A percentile compares a stretch with the other conserved stretches of the same genome.
phyloP scores from a whole-genome alignment of 176 grass and related monocot species.

The Oryza glaberrima region DNA sequence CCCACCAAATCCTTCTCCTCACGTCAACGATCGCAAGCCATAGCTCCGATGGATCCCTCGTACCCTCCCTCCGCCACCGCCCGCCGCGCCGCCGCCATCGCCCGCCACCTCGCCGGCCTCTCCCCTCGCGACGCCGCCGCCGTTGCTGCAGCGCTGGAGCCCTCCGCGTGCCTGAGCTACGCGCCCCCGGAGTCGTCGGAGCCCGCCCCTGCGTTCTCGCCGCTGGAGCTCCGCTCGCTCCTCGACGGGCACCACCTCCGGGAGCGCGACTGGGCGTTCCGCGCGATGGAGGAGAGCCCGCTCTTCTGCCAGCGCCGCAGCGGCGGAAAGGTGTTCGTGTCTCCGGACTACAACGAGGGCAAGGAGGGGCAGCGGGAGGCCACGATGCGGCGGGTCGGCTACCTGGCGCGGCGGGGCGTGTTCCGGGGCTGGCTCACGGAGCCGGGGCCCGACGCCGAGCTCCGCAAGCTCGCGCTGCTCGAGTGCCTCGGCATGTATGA shows the following conservation, averaged over 20 bases:
- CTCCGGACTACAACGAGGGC: constrained; percentile 63
- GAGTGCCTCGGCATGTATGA: constrained; percentile 76
- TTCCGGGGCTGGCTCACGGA: constrained; percentile 80
- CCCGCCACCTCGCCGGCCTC: constrained; percentile 48
- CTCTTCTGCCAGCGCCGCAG: constrained; percentile 59
- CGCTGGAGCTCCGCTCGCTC: constrained; percentile 44
- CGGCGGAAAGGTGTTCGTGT: constrained; percentile 57
- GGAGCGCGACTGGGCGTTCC: constrained; percentile 68
- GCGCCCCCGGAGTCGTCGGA: constrained; percentile 55
- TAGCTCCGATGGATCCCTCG: constrained; percentile 30
- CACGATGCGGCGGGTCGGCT: constrained; percentile 69
- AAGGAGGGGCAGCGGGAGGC: constrained; percentile 73
- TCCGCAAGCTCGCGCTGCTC: constrained; percentile 56
- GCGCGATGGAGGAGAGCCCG: constrained; percentile 69
- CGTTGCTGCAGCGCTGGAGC: constrained; percentile 10
- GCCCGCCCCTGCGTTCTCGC: constrained; percentile 44
- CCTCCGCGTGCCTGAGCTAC: constrained; percentile 62
- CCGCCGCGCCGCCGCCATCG: constrained; percentile 43
- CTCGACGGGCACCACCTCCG: constrained; percentile 71
- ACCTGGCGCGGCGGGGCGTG: constrained; percentile 54
- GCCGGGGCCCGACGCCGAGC: constrained; percentile 40
- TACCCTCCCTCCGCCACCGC: not conserved
- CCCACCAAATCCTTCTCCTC: not conserved
- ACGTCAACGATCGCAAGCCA: not conserved
- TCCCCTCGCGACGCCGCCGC: not conserved